These are phyloP conservation scores for Fusarium sp. DNA, from an alignment of 2,329 filamentous ascomycete genomes.

Conservation along the genomic window DNA sequence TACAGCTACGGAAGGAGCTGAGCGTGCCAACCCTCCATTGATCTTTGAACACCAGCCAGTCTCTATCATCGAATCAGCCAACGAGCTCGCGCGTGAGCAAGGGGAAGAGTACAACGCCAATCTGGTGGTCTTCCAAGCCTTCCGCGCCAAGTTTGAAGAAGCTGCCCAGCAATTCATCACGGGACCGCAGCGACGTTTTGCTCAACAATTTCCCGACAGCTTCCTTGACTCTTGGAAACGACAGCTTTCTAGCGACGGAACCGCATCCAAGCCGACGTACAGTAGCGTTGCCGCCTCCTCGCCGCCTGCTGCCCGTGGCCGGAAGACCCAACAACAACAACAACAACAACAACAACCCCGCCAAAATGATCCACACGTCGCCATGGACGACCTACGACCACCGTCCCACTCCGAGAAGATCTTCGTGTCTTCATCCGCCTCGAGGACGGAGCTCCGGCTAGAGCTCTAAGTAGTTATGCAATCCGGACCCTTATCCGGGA, in stretches of 20 bases:
- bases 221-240: background rate
- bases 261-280: background rate
- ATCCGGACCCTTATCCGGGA: too few relatives aligned
- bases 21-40: background rate
- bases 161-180: background rate
- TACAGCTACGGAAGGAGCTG: slow-evolving; percentile 2
- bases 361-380: background rate
- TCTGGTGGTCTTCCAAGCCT: background rate
- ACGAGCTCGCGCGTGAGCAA: background rate
- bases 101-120: background rate
- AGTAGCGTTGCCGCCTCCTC: background rate
- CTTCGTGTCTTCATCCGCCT: slow-evolving; percentile 4
- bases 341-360: background rate
- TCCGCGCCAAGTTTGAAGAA: background rate
- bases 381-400: background rate
- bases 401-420: background rate
- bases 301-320: background rate
- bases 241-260: background rate
- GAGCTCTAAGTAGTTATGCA: too few relatives aligned
- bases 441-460: background rate
- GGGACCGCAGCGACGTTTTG: background rate
- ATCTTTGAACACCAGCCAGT: background rate
- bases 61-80: background rate
- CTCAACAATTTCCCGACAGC: background rate
- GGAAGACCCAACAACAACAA: background rate